Evolutionary conservation across 345 rosid species (phyloP), one percentile per base, ranked within the genome.

Genomic region (Xanthoceras sorbifolium): DNA sequence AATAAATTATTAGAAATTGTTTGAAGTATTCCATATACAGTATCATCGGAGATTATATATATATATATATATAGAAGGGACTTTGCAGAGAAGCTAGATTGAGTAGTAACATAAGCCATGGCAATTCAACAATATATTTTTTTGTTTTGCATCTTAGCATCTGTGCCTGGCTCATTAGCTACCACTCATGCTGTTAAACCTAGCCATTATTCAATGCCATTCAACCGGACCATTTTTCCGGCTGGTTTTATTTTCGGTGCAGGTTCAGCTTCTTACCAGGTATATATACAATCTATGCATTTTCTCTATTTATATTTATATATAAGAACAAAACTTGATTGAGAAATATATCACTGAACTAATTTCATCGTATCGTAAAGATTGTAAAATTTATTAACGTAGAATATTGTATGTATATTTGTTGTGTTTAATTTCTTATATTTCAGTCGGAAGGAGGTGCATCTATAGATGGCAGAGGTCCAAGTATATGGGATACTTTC

Each of bases 381-480:
- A 42, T 9, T 3, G n/a, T 50, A 50, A 57, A 54, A 25, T 28
- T 2, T 10, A 12, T 62, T 29, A 36, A 8, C 15, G 28, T 9
- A 26, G 36, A 4, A 25, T 14, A 15, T 62, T 28, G 2, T 9
- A 28, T 9, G 1, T 62, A 62, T 25, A 25, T 28, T 11, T 28
- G 10, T 14, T 62, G 32, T 62, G 22, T 57, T 62, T n/a, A n/a
- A n/a, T 46, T 67, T 23, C 6, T 23, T 11, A 1, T 6, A 18
- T 64, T 15, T 29, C 67, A 75, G 72, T 71, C 71, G 15, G 76
- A 76, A 71, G 83, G 73, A 38, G 83, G 31, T 54, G 76, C 73
- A 22, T 5, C 65, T 31, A 42, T 38, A 28, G 82, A 75, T n/a
- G 82, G 82, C 36, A 80, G 57, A n/a, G 76, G 79, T 52, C 72